Percentiles rank a stretch among this genome's conserved stretches.
These are phyloP conservation scores for Madurella mycetomatis DNA, from an alignment of 2,329 filamentous ascomycete species.

Conservation along the genomic window DNA sequence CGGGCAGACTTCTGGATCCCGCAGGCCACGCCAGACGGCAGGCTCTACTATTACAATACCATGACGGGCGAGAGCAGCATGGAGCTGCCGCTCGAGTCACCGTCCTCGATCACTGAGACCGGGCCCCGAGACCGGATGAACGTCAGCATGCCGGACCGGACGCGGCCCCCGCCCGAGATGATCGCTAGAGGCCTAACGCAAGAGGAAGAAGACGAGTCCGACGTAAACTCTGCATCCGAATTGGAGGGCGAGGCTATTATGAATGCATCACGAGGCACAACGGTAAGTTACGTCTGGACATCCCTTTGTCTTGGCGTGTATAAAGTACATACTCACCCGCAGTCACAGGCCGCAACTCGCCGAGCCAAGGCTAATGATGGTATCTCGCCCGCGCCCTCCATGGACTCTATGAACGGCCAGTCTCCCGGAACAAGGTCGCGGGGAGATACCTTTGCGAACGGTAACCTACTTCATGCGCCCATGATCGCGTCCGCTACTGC, in stretches of 20 bases:
- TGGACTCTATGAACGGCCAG: conserved; percentile 78
- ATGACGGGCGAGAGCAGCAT: conserved; percentile 92
- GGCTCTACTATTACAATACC: conserved; percentile 97
- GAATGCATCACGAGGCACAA: conserved; percentile 62
- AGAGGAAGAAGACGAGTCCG: conserved; percentile 88
- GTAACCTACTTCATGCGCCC: conserved; percentile 44
- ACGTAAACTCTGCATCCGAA: conserved; percentile 77
- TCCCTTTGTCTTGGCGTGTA: conserved; percentile 29
- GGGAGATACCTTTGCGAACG: conserved; percentile 51
- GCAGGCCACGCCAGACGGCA: conserved; percentile 88
- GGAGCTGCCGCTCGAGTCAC: conserved; percentile 90
- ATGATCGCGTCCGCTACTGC: conserved; percentile 57
- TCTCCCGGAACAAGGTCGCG: conserved; percentile 56
- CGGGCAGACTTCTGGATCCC: conserved; percentile 98
- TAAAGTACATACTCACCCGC: conserved; percentile 40
- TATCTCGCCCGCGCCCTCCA: conserved; percentile 80
- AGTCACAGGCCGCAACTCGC: conserved; percentile 40
- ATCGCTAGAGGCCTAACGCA: conserved; percentile 78
- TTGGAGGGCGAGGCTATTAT: conserved; percentile 72
- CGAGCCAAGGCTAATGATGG: conserved; percentile 62
- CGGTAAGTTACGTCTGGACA: conserved; percentile 47
- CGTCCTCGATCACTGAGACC: conserved; percentile 71
- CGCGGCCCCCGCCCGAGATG: conserved; percentile 83
- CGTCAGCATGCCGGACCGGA: conserved; percentile 82
- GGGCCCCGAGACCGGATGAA: conserved; percentile 87